phyloP scores from a whole-genome alignment of 1,284 basidiomycete species.

The Austroboletus novae-zelandiae region DNA sequence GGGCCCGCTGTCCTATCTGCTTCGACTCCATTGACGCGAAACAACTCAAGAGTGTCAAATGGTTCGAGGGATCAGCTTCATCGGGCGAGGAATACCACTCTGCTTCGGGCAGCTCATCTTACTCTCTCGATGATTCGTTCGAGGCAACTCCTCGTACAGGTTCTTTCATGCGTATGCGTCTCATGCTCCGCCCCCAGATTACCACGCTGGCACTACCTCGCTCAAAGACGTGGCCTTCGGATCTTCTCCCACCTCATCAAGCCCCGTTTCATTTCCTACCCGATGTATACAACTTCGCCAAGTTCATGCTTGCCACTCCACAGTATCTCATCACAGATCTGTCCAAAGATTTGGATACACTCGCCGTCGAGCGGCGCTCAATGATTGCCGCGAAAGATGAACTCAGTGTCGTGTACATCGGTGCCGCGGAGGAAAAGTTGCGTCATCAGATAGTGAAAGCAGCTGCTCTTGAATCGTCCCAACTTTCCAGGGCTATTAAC shows the following conservation, averaged over 20 bases:
- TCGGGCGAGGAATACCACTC: conserved; percentile 41
- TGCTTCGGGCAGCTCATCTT: conserved; percentile 41
- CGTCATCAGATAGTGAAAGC: conserved; percentile 78
- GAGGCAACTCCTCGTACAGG: conserved; percentile 45
- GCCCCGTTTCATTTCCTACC: conserved; percentile 96
- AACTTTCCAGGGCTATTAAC: conserved; percentile 55
- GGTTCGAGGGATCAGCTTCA: conserved; percentile 55
- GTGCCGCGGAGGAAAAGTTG: conserved; percentile 75
- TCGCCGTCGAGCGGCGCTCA: conserved; percentile 65
- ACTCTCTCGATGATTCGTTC: conserved; percentile 29
- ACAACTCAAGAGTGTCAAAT: conserved; percentile 91
- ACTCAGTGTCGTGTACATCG: conserved; percentile 78
- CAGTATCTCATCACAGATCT: conserved; percentile 77
- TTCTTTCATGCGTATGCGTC: conserved; percentile 75
- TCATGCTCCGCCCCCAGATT: conserved; percentile 91
- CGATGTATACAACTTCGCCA: conserved; percentile 85
- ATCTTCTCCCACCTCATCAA: conserved; percentile 84
- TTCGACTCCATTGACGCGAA: conserved; percentile 90
- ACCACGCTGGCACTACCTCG: conserved; percentile 95
- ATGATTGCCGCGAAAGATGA: conserved; percentile 69
- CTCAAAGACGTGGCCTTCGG: conserved; percentile 91
- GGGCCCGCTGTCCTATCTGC: conserved; percentile 93
- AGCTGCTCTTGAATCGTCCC: conserved; percentile 64
- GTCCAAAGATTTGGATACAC: conserved; percentile 69
- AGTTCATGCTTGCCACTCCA: conserved; percentile 96